Conservation (phyloP, 495 filamentous ascomycete species). For the Penicillium canescens region DNA sequence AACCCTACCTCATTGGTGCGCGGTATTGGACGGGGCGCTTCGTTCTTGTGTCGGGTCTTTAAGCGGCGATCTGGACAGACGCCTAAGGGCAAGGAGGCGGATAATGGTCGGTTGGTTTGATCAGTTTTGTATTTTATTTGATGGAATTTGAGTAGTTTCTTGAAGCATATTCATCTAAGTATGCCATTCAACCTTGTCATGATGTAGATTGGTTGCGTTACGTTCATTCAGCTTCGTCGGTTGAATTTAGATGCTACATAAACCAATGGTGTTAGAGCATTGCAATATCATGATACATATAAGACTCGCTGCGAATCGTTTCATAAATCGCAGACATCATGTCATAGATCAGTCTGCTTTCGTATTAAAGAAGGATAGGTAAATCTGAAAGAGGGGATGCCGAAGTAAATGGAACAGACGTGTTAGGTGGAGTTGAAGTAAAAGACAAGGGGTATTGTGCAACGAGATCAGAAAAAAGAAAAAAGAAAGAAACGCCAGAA, state of each 20-base stretch:
- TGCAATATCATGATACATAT: too few relatives aligned
- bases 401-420: not conserved
- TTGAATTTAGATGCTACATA: too few relatives aligned
- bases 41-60: conserved; percentile 39
- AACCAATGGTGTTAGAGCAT: too few relatives aligned
- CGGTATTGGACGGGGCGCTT: conserved; percentile 26
- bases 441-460: conserved; percentile 42
- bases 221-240: too few relatives aligned
- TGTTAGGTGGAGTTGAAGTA: not conserved
- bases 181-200: too few relatives aligned
- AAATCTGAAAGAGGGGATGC: not conserved
- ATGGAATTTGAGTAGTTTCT: not conserved
- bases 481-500: conserved; percentile 22
- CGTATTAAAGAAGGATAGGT: too few relatives aligned
- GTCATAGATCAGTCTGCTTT: too few relatives aligned
- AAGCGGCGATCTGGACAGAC: conserved; percentile 50
- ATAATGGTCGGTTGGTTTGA: conserved; percentile 38
- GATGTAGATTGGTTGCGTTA: too few relatives aligned
- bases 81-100: conserved; percentile 62
- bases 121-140: not conserved
- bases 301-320: too few relatives aligned
- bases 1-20: conserved; percentile 39
- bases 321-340: too few relatives aligned
- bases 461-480: conserved; percentile 19
- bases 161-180: too few relatives aligned